A percentile compares a stretch with the other conserved stretches of the same genome.
phyloP scores from a whole-genome alignment of 805 yeast species.

The Henningerozyma blattae region DNA sequence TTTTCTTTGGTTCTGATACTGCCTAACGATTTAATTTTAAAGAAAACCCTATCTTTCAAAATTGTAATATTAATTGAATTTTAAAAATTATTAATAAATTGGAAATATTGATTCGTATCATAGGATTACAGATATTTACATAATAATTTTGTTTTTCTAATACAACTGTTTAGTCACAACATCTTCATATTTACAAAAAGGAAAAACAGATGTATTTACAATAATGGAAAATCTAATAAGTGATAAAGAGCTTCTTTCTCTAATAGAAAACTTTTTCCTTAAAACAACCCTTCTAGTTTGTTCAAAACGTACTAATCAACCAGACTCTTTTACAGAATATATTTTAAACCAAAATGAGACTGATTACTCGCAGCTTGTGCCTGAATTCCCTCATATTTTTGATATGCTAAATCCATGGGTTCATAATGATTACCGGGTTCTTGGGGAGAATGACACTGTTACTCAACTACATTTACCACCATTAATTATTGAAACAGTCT shows the following conservation, averaged over 20 bases:
- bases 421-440: slow-evolving; percentile 32
- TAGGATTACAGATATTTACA: too few relatives aligned
- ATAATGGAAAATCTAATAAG: not conserved
- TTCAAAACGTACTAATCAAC: slow-evolving; percentile 28
- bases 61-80: too few relatives aligned
- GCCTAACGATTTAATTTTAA: too few relatives aligned
- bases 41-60: too few relatives aligned
- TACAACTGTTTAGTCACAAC: too few relatives aligned
- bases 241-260: slow-evolving; percentile 20
- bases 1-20: too few relatives aligned
- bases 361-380: slow-evolving; percentile 10
- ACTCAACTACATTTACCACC: slow-evolving; percentile 47
- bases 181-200: too few relatives aligned
- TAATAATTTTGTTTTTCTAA: too few relatives aligned
- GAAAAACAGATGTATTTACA: too few relatives aligned
- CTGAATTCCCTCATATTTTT: slow-evolving; percentile 3
- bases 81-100: too few relatives aligned
- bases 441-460: not conserved
- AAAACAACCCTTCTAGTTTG: slow-evolving; percentile 49
- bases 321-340: slow-evolving; percentile 5
- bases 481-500: slow-evolving; percentile 70
- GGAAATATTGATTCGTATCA: too few relatives aligned
- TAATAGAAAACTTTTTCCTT: slow-evolving; percentile 49
- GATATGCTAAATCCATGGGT: slow-evolving; percentile 47
- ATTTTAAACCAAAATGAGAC: slow-evolving; percentile 5